phyloP scores from a whole-genome alignment of 129 eudicot species.

The Escallonia rubra region DNA sequence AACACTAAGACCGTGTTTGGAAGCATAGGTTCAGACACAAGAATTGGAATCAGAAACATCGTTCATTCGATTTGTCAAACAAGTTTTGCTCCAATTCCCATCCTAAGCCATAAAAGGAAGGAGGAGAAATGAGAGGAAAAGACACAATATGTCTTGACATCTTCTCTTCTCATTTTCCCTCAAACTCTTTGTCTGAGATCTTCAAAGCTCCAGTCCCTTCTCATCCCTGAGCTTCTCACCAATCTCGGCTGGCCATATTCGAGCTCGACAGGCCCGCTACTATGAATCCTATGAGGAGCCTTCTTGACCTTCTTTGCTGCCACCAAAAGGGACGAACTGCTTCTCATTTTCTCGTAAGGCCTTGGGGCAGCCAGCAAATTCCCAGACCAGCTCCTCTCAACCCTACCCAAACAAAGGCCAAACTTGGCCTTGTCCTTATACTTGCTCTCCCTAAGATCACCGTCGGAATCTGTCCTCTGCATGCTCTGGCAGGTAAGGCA shows the following conservation, averaged over 20 bases:
- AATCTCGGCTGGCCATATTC: slow-evolving; percentile 17
- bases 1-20: too few relatives aligned
- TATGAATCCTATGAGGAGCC: neutral
- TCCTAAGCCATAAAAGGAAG: too few relatives aligned
- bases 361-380: slow-evolving; percentile 4
- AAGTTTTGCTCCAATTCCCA: too few relatives aligned
- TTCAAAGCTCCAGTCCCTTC: slow-evolving; percentile 56
- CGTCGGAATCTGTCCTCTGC: slow-evolving; percentile 8
- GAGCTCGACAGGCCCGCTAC: neutral
- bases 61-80: too few relatives aligned
- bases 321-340: neutral
- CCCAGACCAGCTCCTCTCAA: slow-evolving; percentile 27
- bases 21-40: too few relatives aligned
- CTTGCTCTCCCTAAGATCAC: neutral
- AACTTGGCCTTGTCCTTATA: neutral
- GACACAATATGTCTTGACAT: too few relatives aligned
- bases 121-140: too few relatives aligned
- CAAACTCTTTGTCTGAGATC: slow-evolving; percentile 5
- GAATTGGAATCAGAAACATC: too few relatives aligned
- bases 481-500: slow-evolving; percentile 13
- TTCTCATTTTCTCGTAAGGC: neutral
- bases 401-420: neutral
- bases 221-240: slow-evolving; percentile 48
- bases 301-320: slow-evolving; percentile 1
- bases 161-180: neutral